These are phyloP conservation scores for Termitomyces sp. DNA, from an alignment of 768 basidiomycete species.

Conservation along the genomic window DNA sequence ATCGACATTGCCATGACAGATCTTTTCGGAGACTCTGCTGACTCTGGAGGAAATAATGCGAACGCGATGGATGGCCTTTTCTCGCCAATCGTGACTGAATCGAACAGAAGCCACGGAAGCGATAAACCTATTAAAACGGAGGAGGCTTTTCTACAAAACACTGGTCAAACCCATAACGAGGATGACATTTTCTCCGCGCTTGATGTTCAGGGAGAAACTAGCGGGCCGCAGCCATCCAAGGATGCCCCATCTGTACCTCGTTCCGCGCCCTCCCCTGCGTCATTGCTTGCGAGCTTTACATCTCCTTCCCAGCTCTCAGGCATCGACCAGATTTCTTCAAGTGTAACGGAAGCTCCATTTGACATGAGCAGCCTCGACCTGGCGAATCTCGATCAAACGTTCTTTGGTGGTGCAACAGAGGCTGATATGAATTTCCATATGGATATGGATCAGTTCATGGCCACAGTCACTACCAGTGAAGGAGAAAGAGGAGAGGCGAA, in stretches of 20 bases:
- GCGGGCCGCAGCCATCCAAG: constrained; percentile 11
- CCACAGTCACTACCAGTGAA: constrained; percentile 24
- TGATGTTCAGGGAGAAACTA: constrained; percentile 15
- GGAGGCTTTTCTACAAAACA: constrained; percentile 31
- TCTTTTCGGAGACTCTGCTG: constrained; percentile 49
- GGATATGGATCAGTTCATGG: constrained; percentile 54
- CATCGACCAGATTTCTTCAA: constrained; percentile 18
- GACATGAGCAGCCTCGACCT: constrained; percentile 47
- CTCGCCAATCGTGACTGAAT: constrained; percentile 35
- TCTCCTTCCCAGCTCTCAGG: constrained; percentile 23
- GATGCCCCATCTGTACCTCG: constrained; percentile 12
- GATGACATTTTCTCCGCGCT: constrained; percentile 31
- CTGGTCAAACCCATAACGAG: constrained; percentile 16
- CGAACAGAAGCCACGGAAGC: constrained; percentile 8
- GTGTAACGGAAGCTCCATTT: constrained; percentile 28
- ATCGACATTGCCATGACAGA: constrained; percentile 57
- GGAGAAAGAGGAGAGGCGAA: constrained; percentile 14
- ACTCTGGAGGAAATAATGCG: constrained; percentile 27
- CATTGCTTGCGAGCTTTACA: constrained; percentile 41
- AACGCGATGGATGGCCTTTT: constrained; percentile 45
- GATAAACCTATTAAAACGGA: constrained; percentile 19
- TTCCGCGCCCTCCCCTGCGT: constrained; percentile 33
- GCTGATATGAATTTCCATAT: constrained; percentile 40
- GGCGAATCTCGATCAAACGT: constrained; percentile 36
- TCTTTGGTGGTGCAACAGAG: constrained; percentile 32